Percentiles rank a stretch among this genome's conserved stretches.
Conservation (phyloP, 2,329 filamentous ascomycete species). For the Alternaria conjuncta region DNA sequence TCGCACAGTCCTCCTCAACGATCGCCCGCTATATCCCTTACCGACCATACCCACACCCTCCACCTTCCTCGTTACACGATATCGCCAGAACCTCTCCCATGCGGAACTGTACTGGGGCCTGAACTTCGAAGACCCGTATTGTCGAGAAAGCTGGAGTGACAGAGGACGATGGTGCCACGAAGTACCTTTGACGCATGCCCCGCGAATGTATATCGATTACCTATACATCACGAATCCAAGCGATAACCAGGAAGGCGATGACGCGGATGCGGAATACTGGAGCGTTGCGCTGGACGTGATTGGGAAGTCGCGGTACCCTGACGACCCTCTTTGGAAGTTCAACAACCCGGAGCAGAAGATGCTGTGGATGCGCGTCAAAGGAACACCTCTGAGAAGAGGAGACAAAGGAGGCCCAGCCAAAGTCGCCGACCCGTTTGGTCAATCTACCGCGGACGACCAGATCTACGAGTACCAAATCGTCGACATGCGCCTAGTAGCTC, state of each 20-base stretch:
- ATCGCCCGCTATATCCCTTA: slow-evolving; percentile 36
- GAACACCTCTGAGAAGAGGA: slow-evolving; percentile 16
- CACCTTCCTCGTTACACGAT: slow-evolving; percentile 22
- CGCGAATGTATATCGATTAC: slow-evolving; percentile 24
- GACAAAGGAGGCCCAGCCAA: slow-evolving; percentile 7
- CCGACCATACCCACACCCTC: slow-evolving; percentile 32
- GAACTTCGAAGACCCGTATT: slow-evolving; percentile 25
- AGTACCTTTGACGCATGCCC: slow-evolving; percentile 13
- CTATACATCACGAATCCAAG: slow-evolving; percentile 27
- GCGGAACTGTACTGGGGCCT: slow-evolving; percentile 33
- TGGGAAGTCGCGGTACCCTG: slow-evolving; percentile 18
- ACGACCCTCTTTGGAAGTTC: slow-evolving; percentile 24
- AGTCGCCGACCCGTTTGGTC: slow-evolving; percentile 28
- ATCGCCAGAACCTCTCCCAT: slow-evolving; percentile 31
- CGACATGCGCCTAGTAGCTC: slow-evolving; percentile 29
- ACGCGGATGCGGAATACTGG: slow-evolving; percentile 31
- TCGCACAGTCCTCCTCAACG: slow-evolving; percentile 36
- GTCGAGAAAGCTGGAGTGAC: slow-evolving; percentile 2
- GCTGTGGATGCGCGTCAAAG: slow-evolving; percentile 34
- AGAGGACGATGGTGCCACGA: slow-evolving; percentile 26
- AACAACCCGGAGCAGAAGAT: slow-evolving; percentile 32
- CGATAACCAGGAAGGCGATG: slow-evolving; percentile 15
- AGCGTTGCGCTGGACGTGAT: slow-evolving; percentile 40
- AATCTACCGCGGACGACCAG: slow-evolving; percentile 16
- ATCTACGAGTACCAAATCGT: slow-evolving; percentile 34